Evolutionary conservation across 495 filamentous ascomycete genomes (phyloP).

Genomic region (Podospora pseudocomata): DNA sequence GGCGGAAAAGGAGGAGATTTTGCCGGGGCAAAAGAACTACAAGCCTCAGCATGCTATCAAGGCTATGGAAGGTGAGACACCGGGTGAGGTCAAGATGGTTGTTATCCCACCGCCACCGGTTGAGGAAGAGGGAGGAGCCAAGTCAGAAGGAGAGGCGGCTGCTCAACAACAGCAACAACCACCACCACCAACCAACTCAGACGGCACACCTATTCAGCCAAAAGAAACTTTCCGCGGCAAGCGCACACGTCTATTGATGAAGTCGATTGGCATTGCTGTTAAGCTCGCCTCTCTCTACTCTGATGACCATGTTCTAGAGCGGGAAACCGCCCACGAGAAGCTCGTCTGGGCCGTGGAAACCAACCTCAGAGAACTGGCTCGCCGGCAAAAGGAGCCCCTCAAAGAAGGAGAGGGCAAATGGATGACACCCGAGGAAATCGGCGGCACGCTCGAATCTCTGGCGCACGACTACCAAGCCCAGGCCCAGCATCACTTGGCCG

Average conservation of each 20-base stretch:
- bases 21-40: constrained; percentile 25
- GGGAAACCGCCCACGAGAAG: constrained; percentile 64
- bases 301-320: constrained; percentile 54
- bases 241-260: constrained; percentile 65
- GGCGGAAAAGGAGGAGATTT: constrained; percentile 48
- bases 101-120: background rate
- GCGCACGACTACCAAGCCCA: constrained; percentile 66
- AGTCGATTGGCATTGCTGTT: constrained; percentile 67
- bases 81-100: background rate
- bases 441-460: constrained; percentile 69
- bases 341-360: constrained; percentile 83
- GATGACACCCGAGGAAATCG: constrained; percentile 69
- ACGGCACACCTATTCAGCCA: constrained; percentile 14
- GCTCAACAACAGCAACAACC: constrained; percentile 15
- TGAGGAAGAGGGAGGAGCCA: constrained; percentile 9
- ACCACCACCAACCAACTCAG: background rate
- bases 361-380: constrained; percentile 64
- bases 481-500: constrained; percentile 69
- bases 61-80: background rate
- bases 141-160: constrained; percentile 10
- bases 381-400: constrained; percentile 60
- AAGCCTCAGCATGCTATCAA: background rate
- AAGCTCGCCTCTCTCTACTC: constrained; percentile 80
- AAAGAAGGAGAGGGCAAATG: constrained; percentile 65
- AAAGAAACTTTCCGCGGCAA: constrained; percentile 55